Evolutionary conservation across 2,329 filamentous ascomycete genomes (phyloP).

Genomic region (Coniochaeta sp.): DNA sequence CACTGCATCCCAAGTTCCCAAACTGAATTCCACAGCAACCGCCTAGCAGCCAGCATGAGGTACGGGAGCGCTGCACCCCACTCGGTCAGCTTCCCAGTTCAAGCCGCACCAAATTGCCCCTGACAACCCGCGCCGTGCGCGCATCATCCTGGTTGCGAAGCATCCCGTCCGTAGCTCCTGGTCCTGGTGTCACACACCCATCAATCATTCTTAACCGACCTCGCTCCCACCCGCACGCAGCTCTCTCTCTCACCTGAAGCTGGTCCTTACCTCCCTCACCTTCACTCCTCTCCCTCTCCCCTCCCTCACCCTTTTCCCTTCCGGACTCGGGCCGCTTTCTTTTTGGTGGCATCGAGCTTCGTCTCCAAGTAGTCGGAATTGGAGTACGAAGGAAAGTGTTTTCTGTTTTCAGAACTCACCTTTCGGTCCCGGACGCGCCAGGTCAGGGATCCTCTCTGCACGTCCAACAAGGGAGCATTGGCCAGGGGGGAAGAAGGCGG

Average conservation of each 20-base stretch:
- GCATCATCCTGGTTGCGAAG: background rate
- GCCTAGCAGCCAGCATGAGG: background rate
- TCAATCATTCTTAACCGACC: conserved; percentile 2
- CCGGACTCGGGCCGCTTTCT: background rate
- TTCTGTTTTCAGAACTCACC: background rate
- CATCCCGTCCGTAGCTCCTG: background rate
- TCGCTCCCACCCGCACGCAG: background rate
- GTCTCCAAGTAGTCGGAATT: background rate
- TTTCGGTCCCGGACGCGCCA: background rate
- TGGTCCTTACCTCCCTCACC: background rate
- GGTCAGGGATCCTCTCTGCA: background rate
- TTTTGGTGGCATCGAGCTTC: conserved; percentile 1
- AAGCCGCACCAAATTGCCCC: conserved; percentile 1
- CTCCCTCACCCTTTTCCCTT: background rate
- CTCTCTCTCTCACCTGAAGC: background rate
- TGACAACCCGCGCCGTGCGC: background rate
- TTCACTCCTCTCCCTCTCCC: background rate
- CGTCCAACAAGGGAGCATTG: background rate
- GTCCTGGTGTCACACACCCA: background rate
- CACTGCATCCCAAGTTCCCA: background rate
- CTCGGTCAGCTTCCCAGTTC: background rate
- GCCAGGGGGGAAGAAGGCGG: background rate
- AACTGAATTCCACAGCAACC: background rate
- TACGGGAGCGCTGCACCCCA: background rate
- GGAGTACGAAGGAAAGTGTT: background rate